A percentile compares a stretch with the other conserved stretches of the same genome.
phyloP scores from a whole-genome alignment of 2,329 filamentous ascomycete genomes.

The Leptographium galeiforme region DNA sequence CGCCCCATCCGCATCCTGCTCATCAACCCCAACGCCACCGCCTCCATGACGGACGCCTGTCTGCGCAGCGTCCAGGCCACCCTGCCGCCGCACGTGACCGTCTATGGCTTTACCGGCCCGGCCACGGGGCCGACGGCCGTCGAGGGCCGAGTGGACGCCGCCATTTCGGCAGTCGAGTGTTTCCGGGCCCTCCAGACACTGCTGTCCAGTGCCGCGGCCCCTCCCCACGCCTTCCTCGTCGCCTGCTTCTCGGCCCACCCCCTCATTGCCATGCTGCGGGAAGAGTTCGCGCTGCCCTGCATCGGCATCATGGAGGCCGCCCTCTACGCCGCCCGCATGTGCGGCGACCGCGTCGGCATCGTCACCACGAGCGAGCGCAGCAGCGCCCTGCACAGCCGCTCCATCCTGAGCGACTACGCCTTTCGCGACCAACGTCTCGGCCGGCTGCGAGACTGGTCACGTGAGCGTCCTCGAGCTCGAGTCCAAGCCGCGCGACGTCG shows the following conservation, averaged over 20 bases:
- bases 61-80: constrained; percentile 26
- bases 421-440: constrained; percentile 25
- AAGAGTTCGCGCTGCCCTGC: constrained; percentile 28
- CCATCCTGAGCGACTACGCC: constrained; percentile 23
- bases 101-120: constrained; percentile 36
- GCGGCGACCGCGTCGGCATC: constrained; percentile 32
- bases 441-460: constrained; percentile 25
- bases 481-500: constrained; percentile 21
- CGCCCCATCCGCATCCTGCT: constrained; percentile 31
- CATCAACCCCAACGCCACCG: constrained; percentile 50
- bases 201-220: constrained; percentile 11
- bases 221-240: constrained; percentile 30
- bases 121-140: constrained; percentile 34
- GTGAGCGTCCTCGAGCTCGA: constrained; percentile 30
- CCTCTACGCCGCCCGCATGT: constrained; percentile 32
- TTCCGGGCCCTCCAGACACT: constrained; percentile 30
- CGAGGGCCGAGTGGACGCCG: constrained; percentile 33
- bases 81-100: constrained; percentile 30
- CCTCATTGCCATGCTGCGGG: constrained; percentile 29
- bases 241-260: constrained; percentile 35
- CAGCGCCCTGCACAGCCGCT: constrained; percentile 1
- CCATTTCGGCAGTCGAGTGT: constrained; percentile 34
- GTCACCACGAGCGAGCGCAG: constrained; percentile 22
- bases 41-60: constrained; percentile 42
- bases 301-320: constrained; percentile 38